Percentiles rank a stretch among this genome's conserved stretches.
Conservation (phyloP, 2,329 filamentous ascomycete species). For the Diaporthe capsici region DNA sequence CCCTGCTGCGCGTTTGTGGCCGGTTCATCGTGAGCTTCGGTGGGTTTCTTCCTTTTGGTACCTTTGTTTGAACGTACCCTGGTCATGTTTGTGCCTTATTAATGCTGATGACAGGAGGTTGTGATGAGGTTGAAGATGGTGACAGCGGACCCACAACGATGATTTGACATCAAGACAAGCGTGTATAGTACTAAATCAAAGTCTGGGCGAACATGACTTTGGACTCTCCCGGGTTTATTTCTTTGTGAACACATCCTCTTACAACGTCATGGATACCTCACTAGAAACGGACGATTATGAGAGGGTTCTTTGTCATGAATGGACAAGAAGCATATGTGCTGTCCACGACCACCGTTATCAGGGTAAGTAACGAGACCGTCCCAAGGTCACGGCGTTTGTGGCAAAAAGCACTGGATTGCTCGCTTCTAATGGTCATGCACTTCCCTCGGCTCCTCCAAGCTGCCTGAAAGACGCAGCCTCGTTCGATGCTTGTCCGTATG, state of each 20-base stretch:
- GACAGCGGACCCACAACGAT: too few species aligned
- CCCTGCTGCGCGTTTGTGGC: neutral
- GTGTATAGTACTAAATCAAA: neutral
- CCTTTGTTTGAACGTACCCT: neutral
- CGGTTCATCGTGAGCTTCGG: neutral
- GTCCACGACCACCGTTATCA: neutral
- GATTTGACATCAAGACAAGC: neutral
- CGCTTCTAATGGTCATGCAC: constrained; percentile 4
- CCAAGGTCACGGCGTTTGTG: neutral
- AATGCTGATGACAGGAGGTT: neutral
- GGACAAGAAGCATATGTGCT: neutral
- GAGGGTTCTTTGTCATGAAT: neutral
- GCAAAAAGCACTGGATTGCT: neutral
- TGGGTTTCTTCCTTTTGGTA: neutral
- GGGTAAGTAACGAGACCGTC: neutral
- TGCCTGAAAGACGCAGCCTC: neutral
- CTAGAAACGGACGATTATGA: neutral
- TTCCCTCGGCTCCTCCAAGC: neutral
- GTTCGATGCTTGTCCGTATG: neutral
- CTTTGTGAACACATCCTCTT: neutral
- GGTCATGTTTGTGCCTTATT: neutral
- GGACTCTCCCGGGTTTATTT: neutral
- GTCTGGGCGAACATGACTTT: too few species aligned
- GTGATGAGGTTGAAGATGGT: neutral
- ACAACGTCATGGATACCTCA: too few species aligned